A percentile compares a stretch with the other conserved stretches of the same genome.
phyloP scores from a whole-genome alignment of 768 basidiomycete species.

The Solioccasus polychromus region DNA sequence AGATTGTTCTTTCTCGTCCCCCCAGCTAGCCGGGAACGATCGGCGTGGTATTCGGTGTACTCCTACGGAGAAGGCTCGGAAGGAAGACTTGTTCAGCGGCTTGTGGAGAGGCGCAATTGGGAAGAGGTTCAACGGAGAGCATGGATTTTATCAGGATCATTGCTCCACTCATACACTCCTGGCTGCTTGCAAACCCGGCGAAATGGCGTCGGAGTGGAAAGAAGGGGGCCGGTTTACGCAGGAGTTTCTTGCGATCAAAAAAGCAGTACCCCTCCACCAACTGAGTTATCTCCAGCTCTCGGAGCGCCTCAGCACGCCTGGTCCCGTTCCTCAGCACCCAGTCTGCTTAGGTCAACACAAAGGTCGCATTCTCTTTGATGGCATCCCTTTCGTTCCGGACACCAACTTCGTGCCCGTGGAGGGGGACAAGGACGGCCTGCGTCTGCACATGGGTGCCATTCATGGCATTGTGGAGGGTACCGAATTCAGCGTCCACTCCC shows the following conservation, averaged over 20 bases:
- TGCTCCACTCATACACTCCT: conserved; percentile 50
- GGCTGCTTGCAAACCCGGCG: conserved; percentile 53
- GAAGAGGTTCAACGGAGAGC: conserved; percentile 33
- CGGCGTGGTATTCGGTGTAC: conserved; percentile 58
- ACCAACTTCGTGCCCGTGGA: conserved; percentile 44
- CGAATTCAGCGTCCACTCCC: conserved; percentile 58
- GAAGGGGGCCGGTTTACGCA: conserved; percentile 62
- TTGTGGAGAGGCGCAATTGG: conserved; percentile 52
- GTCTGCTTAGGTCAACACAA: conserved; percentile 49
- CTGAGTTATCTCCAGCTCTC: conserved; percentile 50
- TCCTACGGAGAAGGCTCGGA: conserved; percentile 49
- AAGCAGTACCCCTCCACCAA: conserved; percentile 49
- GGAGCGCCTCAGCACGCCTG: conserved; percentile 38
- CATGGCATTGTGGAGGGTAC: conserved; percentile 65
- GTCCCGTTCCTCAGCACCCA: conserved; percentile 42
- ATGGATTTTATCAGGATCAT: conserved; percentile 44
- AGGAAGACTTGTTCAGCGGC: conserved; percentile 53
- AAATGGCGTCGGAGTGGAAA: conserved; percentile 58
- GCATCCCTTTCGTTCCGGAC: conserved; percentile 53
- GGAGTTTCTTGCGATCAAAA: conserved; percentile 47
- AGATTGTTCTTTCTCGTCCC: conserved; percentile 59
- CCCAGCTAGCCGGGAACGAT: conserved; percentile 38
- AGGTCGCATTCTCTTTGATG: conserved; percentile 52
- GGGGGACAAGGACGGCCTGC: conserved; percentile 39
- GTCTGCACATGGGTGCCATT: conserved; percentile 55